Conservation (phyloP, 2,329 filamentous ascomycete species). For the Epichloe gansuensis region DNA sequence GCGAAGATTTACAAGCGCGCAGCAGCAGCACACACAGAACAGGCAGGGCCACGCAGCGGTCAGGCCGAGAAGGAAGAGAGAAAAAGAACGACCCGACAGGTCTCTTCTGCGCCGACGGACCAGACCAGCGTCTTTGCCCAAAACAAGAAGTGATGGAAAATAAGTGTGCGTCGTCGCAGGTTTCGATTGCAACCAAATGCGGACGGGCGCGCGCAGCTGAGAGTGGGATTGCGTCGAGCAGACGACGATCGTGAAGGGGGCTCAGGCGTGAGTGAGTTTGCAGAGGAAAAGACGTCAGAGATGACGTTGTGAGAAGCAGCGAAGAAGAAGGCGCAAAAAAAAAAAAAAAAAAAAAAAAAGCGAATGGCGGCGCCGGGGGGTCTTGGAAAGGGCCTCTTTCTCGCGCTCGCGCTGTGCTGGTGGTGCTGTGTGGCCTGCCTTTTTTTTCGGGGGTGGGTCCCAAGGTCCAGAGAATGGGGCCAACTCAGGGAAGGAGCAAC, state of each 20-base stretch:
- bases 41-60: neutral
- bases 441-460: too few species aligned
- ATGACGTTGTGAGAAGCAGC: slow-evolving; percentile 29
- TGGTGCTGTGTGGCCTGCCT: neutral
- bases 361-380: slow-evolving; percentile 16
- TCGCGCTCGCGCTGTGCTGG: neutral
- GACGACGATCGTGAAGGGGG: slow-evolving; percentile 22
- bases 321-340: slow-evolving; percentile 24
- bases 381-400: neutral
- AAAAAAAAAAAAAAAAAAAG: slow-evolving; percentile 16
- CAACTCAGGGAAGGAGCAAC: slow-evolving; percentile 1
- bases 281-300: slow-evolving; percentile 32
- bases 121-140: neutral
- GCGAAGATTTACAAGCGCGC: slow-evolving; percentile 8
- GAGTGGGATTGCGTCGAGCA: slow-evolving; percentile 17
- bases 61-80: neutral
- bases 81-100: neutral
- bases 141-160: neutral
- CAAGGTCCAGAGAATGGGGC: neutral
- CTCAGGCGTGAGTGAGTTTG: slow-evolving; percentile 23
- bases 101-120: slow-evolving; percentile 7
- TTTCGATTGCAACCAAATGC: slow-evolving; percentile 3
- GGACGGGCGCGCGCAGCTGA: slow-evolving; percentile 3
- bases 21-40: neutral
- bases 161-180: neutral